Evolutionary conservation across 306 rosid species (phyloP), one percentile per base, ranked within the genome.

Genomic region (Crataegus laevigata): DNA sequence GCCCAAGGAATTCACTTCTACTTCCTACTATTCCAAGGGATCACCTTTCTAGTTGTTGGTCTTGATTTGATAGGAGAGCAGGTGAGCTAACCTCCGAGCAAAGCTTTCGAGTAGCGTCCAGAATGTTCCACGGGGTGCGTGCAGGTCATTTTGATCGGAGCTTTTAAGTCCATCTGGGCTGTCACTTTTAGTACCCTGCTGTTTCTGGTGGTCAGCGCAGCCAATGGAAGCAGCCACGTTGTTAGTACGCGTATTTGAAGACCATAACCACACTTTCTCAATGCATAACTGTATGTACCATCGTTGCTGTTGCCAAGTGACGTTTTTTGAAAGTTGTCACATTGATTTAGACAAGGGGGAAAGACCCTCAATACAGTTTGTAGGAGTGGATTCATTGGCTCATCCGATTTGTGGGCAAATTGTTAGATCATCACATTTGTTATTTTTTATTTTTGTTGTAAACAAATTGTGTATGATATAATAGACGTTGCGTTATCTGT

Each of bases 1-100:
- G 99, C 99, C 9, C 97, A 94, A 84, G 99, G 97, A 80, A 88
- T 94, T 87, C 99, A 94, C 85, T 94, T 94, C 88, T 94, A 92
- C 89, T 94, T 94, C 85, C 86, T 94, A 57, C 80, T 94, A 78
- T 92, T 94, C 85, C 99, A 94, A 81, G 99, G 99, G 70, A 71
- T 94, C 85, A 92, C 91, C 82, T 94, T 94, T 81, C 87, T 94
- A 60, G 96, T 92, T 18, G 94, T 94, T 65, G 97, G 99, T 76
- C 97, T 94, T 57, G 99, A 94, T 83, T 87, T 94, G 85, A 94
- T 94, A 3, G 99, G 99, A 24, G 96, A 94, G 86, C 97, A 94
- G 84, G 96, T 92, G 45, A 94, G 96, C 79, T 94, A 68, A 88
- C 77, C 62, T 83, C 63, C 25, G 47, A 54, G 40, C 72, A 75